phyloP scores from a whole-genome alignment of 2,329 filamentous ascomycete genomes.

The Sporothrix euskadiensis region DNA sequence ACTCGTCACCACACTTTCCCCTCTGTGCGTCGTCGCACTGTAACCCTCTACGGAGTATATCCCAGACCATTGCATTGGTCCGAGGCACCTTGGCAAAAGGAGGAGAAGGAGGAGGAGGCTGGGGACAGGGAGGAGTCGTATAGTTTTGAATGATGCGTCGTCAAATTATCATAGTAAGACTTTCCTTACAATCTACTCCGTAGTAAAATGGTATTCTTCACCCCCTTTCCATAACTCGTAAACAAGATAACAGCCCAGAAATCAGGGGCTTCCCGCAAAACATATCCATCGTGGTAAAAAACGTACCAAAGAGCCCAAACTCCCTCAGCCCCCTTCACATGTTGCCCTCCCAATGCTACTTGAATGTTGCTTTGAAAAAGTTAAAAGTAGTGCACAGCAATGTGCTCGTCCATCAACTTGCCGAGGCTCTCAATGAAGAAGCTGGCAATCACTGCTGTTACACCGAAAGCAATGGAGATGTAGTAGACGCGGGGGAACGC shows the following conservation, averaged over 20 bases:
- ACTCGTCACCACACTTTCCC: background rate
- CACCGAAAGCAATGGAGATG: slow-evolving; percentile 11
- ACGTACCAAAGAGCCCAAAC: background rate
- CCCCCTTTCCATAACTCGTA: background rate
- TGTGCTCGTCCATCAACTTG: slow-evolving; percentile 18
- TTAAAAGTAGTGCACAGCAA: slow-evolving; percentile 17
- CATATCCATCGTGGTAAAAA: background rate
- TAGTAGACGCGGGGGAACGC: slow-evolving; percentile 3
- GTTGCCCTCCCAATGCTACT: too few species aligned
- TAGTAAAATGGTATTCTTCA: background rate
- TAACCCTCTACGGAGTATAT: background rate
- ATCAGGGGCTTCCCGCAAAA: background rate
- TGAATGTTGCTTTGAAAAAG: too few species aligned
- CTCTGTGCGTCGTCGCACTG: background rate
- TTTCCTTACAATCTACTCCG: background rate
- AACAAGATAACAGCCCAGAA: background rate
- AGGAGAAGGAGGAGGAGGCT: background rate
- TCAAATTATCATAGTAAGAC: background rate
- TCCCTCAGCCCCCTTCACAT: background rate
- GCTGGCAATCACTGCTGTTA: slow-evolving; percentile 15
- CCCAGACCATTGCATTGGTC: background rate
- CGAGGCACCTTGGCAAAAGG: background rate
- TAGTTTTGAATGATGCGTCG: background rate
- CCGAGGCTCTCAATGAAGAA: slow-evolving; percentile 12
- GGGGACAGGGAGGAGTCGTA: background rate